Percentiles rank a stretch among this genome's conserved stretches.
These are phyloP conservation scores for Aspergillus vadensis DNA, from an alignment of 2,329 filamentous ascomycete genomes.

Conservation along the genomic window DNA sequence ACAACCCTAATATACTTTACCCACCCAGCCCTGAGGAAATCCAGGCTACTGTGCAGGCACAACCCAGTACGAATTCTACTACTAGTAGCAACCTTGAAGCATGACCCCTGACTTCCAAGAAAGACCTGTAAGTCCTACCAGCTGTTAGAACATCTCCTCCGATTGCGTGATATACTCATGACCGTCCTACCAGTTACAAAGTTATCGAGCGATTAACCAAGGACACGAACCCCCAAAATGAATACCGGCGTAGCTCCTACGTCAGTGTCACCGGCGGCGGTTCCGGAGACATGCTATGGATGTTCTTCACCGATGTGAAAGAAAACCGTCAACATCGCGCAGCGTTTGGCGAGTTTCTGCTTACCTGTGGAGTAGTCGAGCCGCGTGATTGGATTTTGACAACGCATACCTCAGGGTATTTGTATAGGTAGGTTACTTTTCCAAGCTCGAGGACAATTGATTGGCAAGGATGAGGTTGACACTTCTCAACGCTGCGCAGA, in stretches of 20 bases:
- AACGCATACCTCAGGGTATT: slow-evolving; percentile 36
- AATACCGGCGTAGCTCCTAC: slow-evolving; percentile 43
- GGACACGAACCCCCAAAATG: slow-evolving; percentile 39
- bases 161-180: too few species aligned
- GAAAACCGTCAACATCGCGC: slow-evolving; percentile 49
- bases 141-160: too few species aligned
- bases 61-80: too few species aligned
- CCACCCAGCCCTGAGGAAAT: too few species aligned
- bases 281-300: slow-evolving; percentile 33
- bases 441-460: too few species aligned
- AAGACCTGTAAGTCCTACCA: too few species aligned
- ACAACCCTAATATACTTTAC: too few species aligned
- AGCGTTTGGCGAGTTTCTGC: slow-evolving; percentile 37
- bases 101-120: too few species aligned
- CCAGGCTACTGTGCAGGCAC: too few species aligned
- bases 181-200: too few species aligned
- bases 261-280: slow-evolving; percentile 48
- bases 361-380: slow-evolving; percentile 32
- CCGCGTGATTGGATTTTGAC: slow-evolving; percentile 46
- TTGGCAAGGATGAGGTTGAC: too few species aligned
- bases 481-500: slow-evolving; percentile 11
- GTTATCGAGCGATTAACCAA: slow-evolving; percentile 31
- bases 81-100: too few species aligned
- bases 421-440: slow-evolving; percentile 41
- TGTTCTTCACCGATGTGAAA: slow-evolving; percentile 44